These are phyloP conservation scores for Apiospora pterosperma DNA, from an alignment of 2,329 filamentous ascomycete species.

Conservation along the genomic window DNA sequence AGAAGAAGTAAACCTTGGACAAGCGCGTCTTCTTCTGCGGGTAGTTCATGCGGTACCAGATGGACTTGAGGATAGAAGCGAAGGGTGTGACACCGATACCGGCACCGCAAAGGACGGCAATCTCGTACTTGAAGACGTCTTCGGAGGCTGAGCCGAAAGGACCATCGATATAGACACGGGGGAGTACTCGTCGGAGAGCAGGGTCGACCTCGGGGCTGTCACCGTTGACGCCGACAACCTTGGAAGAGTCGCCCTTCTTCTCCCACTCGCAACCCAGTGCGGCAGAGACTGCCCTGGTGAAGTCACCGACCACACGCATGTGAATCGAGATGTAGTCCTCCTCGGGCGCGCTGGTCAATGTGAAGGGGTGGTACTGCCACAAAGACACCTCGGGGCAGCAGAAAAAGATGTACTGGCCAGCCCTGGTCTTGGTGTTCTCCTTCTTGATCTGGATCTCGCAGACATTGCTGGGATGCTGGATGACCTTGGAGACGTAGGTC, in stretches of 20 bases:
- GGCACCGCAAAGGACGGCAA: conserved; percentile 74
- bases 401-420: conserved; percentile 86
- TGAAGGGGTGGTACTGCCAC: conserved; percentile 89
- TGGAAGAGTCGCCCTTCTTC: conserved; percentile 53
- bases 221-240: conserved; percentile 66
- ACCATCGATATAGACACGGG: conserved; percentile 78
- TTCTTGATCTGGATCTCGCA: conserved; percentile 93
- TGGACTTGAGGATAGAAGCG: conserved; percentile 82
- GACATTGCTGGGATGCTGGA: conserved; percentile 85
- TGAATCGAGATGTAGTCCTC: conserved; percentile 90
- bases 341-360: conserved; percentile 80
- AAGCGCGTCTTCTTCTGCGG: conserved; percentile 75
- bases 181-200: conserved; percentile 68
- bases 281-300: conserved; percentile 67
- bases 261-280: conserved; percentile 74
- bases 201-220: conserved; percentile 62
- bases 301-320: conserved; percentile 79
- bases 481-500: conserved; percentile 84
- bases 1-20: conserved; percentile 89
- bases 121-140: conserved; percentile 86
- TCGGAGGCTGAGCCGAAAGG: conserved; percentile 85
- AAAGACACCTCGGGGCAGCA: conserved; percentile 83
- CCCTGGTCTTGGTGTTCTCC: conserved; percentile 75
- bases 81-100: conserved; percentile 87
- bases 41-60: conserved; percentile 93